Conservation (phyloP, 139 green algal genomes). For the Volvox africanus region DNA sequence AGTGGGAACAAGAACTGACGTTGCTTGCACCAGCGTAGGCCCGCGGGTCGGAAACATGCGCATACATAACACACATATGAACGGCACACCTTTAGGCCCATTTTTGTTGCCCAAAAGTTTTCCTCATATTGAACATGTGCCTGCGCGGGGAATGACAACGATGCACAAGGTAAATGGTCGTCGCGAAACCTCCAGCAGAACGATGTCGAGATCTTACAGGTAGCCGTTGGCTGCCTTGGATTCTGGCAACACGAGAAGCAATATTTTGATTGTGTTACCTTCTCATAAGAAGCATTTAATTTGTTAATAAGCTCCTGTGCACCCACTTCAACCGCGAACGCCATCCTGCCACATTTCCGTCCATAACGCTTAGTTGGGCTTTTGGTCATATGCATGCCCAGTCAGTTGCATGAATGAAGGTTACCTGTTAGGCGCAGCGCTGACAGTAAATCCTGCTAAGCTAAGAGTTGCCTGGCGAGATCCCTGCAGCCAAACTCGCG, state of each 20-base stretch:
- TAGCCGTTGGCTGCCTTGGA: neutral
- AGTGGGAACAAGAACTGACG: too few species aligned
- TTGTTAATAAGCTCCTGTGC: slow-evolving; percentile 25
- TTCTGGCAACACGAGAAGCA: neutral
- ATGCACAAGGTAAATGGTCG: neutral
- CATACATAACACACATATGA: too few species aligned
- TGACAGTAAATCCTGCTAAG: neutral
- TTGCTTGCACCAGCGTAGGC: too few species aligned
- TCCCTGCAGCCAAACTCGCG: slow-evolving; percentile 15
- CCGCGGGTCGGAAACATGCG: too few species aligned
- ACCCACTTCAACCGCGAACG: neutral
- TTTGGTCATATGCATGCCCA: neutral
- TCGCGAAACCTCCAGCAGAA: neutral
- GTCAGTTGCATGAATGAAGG: neutral
- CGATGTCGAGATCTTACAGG: neutral
- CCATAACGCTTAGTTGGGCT: too few species aligned
- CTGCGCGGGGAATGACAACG: neutral
- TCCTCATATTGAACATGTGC: slow-evolving; percentile 69
- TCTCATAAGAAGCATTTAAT: slow-evolving; percentile 42
- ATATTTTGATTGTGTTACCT: neutral
- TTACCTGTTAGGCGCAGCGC: neutral
- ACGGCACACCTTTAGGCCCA: slow-evolving; percentile 41
- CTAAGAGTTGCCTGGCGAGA: neutral
- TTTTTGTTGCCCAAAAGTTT: slow-evolving; percentile 81
- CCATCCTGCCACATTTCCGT: slow-evolving; percentile 16